A percentile compares a stretch with the other conserved stretches of the same genome.
phyloP scores from a whole-genome alignment of 768 basidiomycete species.

The Boletus rubroflammeus region DNA sequence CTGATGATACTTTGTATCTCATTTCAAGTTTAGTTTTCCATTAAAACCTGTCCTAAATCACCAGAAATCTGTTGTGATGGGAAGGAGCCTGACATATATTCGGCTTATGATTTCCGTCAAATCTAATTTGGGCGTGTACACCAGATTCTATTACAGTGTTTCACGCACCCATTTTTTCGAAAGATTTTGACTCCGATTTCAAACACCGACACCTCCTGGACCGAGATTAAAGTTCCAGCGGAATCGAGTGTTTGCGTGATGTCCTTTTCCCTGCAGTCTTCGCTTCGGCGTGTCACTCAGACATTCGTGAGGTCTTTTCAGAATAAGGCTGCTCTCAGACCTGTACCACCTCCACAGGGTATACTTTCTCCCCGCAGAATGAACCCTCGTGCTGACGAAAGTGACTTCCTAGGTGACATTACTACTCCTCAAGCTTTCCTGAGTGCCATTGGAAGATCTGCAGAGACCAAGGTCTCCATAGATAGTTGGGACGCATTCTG shows the following conservation, averaged over 20 bases:
- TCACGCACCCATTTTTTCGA: no score
- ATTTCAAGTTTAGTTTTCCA: no score
- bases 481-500: slow-evolving; percentile 76
- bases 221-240: no score
- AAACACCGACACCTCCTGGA: no score
- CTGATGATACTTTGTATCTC: no score
- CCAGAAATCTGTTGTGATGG: no score
- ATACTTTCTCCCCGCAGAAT: background rate
- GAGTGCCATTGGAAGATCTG: slow-evolving; percentile 66
- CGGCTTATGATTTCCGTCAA: no score
- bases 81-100: no score
- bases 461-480: slow-evolving; percentile 59
- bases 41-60: no score
- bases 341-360: slow-evolving; percentile 26
- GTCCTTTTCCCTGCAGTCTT: slow-evolving; percentile 19
- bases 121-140: no score
- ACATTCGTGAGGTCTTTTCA: slow-evolving; percentile 28
- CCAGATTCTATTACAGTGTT: no score
- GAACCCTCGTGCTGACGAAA: slow-evolving; percentile 4
- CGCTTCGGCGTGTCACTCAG: slow-evolving; percentile 18
- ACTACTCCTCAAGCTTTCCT: slow-evolving; percentile 61
- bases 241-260: slow-evolving; percentile 7
- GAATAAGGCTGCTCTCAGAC: slow-evolving; percentile 26
- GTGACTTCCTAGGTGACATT: slow-evolving; percentile 41
- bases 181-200: no score